Evolutionary conservation across 768 basidiomycete genomes (phyloP).

Genomic region (Suillus variegatus): DNA sequence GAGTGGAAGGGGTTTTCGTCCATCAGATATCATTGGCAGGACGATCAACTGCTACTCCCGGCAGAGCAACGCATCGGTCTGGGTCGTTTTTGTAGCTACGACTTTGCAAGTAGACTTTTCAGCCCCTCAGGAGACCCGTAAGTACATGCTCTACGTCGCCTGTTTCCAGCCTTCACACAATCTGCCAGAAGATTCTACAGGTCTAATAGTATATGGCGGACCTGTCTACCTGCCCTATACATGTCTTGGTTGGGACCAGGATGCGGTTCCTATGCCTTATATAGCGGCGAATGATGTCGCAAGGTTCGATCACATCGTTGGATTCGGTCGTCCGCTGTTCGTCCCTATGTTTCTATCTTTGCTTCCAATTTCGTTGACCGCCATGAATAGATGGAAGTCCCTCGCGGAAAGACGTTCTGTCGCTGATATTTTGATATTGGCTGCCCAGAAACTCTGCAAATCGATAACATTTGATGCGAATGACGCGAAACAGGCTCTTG

Average conservation of each 20-base stretch:
- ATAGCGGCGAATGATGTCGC: constrained; percentile 4
- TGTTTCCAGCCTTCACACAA: not conserved
- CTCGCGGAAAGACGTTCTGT: not conserved
- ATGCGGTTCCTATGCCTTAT: not conserved
- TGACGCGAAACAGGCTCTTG: not conserved
- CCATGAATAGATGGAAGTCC: not conserved
- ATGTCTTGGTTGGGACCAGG: constrained; percentile 13
- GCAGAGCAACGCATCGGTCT: not conserved
- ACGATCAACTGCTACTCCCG: not conserved
- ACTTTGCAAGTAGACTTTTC: constrained; percentile 6
- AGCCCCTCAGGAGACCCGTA: not conserved
- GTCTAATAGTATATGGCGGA: not conserved
- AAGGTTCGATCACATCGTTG: not conserved
- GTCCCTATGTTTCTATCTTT: not conserved
- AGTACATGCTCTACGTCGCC: not conserved
- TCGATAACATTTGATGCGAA: not conserved
- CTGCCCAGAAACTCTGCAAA: not conserved
- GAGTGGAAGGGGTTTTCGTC: not conserved
- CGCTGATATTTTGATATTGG: not conserved
- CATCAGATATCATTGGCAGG: not conserved
- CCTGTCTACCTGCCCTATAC: constrained; percentile 2
- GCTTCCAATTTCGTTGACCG: not conserved
- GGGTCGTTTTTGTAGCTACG: constrained; percentile 9
- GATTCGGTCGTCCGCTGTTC: constrained; percentile 1
- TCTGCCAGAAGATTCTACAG: not conserved